phyloP scores from a whole-genome alignment of 345 rosid species.

The Syzygium oleosum region DNA sequence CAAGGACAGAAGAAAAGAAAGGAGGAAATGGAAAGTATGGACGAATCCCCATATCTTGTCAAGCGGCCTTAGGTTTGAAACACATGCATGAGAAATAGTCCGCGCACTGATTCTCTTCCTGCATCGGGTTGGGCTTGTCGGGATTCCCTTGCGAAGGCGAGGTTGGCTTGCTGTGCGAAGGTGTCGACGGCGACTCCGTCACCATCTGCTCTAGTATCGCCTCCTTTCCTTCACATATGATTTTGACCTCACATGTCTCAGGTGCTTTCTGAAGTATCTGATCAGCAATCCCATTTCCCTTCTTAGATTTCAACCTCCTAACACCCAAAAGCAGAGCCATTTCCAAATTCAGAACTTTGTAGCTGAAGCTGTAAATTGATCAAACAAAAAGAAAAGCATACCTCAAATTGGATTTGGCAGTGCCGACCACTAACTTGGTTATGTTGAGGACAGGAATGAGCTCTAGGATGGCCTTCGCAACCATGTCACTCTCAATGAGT shows the following conservation, averaged over 20 bases:
- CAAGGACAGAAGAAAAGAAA: background rate
- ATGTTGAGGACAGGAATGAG: slow-evolving; percentile 66
- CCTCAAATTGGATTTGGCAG: slow-evolving; percentile 52
- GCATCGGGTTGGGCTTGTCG: slow-evolving; percentile 1
- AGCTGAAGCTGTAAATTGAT: background rate
- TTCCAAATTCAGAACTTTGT: background rate
- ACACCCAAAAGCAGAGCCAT: background rate
- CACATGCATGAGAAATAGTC: background rate
- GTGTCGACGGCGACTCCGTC: background rate
- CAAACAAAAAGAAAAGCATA: background rate
- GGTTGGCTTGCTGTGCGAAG: background rate
- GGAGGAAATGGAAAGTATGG: background rate
- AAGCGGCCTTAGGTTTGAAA: background rate
- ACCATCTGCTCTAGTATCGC: slow-evolving; percentile 19
- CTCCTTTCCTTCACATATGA: slow-evolving; percentile 58
- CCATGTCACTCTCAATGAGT: slow-evolving; percentile 65
- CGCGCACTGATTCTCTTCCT: background rate
- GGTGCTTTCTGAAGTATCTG: slow-evolving; percentile 41
- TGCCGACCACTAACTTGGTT: slow-evolving; percentile 73
- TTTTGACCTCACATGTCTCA: slow-evolving; percentile 44
- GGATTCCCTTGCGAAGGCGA: background rate
- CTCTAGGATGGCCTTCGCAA: slow-evolving; percentile 58
- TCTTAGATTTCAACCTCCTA: slow-evolving; percentile 44
- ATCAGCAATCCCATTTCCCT: slow-evolving; percentile 48
- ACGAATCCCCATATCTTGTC: slow-evolving; percentile 10